Conservation (phyloP, 139 green algal genomes). For the Asterochloris sp. region DNA sequence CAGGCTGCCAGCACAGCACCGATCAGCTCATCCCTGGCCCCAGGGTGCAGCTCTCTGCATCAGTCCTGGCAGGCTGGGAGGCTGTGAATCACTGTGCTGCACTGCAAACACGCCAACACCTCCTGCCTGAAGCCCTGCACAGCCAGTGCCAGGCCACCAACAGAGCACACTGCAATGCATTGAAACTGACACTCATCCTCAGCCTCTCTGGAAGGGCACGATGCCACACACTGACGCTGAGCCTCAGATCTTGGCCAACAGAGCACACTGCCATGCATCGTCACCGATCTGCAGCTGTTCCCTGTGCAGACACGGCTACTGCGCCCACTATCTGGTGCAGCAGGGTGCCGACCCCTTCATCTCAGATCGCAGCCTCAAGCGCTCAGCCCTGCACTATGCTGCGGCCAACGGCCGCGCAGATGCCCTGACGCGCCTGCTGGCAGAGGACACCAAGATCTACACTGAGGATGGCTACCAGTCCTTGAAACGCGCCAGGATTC, state of each 20-base stretch:
- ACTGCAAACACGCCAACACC: too few relatives aligned
- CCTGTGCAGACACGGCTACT: slow-evolving; percentile 25
- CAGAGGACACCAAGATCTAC: slow-evolving; percentile 24
- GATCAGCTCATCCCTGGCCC: too few relatives aligned
- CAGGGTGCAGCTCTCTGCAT: too few relatives aligned
- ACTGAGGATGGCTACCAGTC: slow-evolving; percentile 19
- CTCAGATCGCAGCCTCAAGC: slow-evolving; percentile 26
- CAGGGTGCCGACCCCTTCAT: slow-evolving; percentile 40
- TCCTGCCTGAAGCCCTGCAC: too few relatives aligned
- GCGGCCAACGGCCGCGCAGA: slow-evolving; percentile 26
- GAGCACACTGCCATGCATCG: background rate
- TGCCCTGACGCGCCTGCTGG: slow-evolving; percentile 33
- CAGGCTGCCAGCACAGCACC: too few relatives aligned
- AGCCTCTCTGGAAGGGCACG: background rate
- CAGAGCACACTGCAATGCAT: background rate
- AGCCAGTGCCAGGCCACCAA: too few relatives aligned
- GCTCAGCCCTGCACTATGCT: slow-evolving; percentile 47
- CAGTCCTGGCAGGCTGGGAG: too few relatives aligned
- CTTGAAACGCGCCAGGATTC: slow-evolving; percentile 34
- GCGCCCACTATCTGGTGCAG: slow-evolving; percentile 33
- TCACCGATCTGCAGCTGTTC: background rate
- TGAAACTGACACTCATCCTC: background rate
- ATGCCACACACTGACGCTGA: background rate
- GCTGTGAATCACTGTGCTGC: too few relatives aligned
- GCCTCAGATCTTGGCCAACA: too few relatives aligned